These are phyloP conservation scores for Neonectria neomacrospora DNA, from an alignment of 2,329 filamentous ascomycete genomes.

Conservation along the genomic window DNA sequence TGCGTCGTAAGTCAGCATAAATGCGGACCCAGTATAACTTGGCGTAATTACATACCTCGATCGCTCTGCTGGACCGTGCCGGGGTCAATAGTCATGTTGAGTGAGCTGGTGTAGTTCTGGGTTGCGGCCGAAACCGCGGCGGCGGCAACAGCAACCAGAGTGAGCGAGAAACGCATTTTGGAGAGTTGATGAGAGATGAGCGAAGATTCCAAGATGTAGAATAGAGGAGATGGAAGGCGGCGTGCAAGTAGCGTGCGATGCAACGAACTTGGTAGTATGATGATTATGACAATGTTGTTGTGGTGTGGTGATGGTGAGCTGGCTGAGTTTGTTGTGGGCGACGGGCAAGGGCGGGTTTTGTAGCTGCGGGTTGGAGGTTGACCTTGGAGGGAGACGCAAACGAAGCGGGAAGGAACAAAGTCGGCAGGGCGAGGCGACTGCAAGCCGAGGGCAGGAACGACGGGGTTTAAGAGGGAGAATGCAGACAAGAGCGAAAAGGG, in stretches of 20 bases:
- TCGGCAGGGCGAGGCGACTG: slow-evolving; percentile 17
- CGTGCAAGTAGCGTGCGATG: slow-evolving; percentile 2
- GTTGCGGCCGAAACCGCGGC: slow-evolving; percentile 56
- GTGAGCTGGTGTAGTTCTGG: slow-evolving; percentile 57
- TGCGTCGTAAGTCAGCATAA: slow-evolving; percentile 42
- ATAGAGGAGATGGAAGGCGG: neutral
- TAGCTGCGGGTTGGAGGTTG: slow-evolving; percentile 4
- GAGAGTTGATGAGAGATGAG: slow-evolving; percentile 28
- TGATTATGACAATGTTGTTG: slow-evolving; percentile 33
- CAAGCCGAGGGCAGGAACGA: slow-evolving; percentile 33
- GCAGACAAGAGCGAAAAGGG: slow-evolving; percentile 25
- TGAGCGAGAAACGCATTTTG: slow-evolving; percentile 56
- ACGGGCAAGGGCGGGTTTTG: slow-evolving; percentile 32
- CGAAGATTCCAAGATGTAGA: slow-evolving; percentile 6
- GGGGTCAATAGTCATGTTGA: slow-evolving; percentile 56
- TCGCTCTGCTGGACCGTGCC: slow-evolving; percentile 46
- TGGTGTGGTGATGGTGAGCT: slow-evolving; percentile 19
- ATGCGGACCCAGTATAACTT: neutral
- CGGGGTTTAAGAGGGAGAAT: slow-evolving; percentile 39
- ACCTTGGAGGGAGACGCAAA: slow-evolving; percentile 25
- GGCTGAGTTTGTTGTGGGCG: slow-evolving; percentile 4
- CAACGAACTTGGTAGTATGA: slow-evolving; percentile 34
- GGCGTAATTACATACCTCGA: slow-evolving; percentile 53
- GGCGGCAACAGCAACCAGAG: slow-evolving; percentile 58
- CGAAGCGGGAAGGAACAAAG: slow-evolving; percentile 14